Conservation (phyloP, 305 asterid species). For the Fraxinus platypoda region DNA sequence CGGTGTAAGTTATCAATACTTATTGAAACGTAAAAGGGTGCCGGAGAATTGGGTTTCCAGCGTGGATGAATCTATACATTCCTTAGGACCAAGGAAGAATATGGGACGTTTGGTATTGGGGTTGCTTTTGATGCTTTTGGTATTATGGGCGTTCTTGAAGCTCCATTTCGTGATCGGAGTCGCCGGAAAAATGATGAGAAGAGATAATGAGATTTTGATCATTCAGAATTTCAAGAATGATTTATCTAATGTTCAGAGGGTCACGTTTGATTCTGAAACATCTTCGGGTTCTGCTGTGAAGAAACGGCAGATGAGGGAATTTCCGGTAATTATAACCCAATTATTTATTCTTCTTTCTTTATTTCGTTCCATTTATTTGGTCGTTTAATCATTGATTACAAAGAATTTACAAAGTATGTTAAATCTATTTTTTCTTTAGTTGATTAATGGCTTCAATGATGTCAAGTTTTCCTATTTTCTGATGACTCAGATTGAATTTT, state of each 20-base stretch:
- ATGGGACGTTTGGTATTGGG: conserved; percentile 42
- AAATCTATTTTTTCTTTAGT: too few relatives aligned
- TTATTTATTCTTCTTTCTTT: too few relatives aligned
- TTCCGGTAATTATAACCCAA: conserved; percentile 43
- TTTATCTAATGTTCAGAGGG: conserved; percentile 44
- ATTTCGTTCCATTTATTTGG: neutral
- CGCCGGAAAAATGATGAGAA: conserved; percentile 22
- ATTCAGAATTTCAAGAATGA: conserved; percentile 42
- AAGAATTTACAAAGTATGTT: too few relatives aligned
- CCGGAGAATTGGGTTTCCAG: conserved; percentile 42
- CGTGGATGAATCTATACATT: conserved; percentile 34
- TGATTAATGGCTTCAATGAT: neutral
- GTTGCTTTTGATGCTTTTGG: conserved; percentile 41
- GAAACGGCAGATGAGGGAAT: conserved; percentile 65
- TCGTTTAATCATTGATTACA: neutral
- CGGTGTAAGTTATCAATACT: conserved; percentile 17
- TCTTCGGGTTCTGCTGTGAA: conserved; percentile 27
- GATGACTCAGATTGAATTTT: neutral
- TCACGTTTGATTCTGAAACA: conserved; percentile 38
- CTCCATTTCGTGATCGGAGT: conserved; percentile 27
- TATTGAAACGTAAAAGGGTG: conserved; percentile 41
- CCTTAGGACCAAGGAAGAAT: conserved; percentile 47
- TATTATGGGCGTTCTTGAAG: conserved; percentile 50
- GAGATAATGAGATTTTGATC: conserved; percentile 31
- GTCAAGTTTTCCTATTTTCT: neutral